Evolutionary conservation across 805 yeast genomes (phyloP).

Genomic region (Candida piceae): DNA sequence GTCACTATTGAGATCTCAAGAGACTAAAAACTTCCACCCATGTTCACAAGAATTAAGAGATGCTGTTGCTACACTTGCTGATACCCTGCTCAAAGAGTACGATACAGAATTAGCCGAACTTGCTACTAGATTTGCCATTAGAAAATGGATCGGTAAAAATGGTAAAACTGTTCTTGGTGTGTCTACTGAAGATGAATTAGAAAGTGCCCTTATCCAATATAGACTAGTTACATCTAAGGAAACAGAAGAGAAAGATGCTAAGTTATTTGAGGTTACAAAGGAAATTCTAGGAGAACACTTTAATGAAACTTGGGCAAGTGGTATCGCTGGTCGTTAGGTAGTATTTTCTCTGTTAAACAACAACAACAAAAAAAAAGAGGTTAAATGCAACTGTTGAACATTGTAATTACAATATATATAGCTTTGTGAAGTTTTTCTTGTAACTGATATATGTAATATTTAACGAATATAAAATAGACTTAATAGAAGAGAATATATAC

Average conservation of each 20-base stretch:
- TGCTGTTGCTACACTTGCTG: conserved; percentile 44
- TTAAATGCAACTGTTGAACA: too few relatives aligned
- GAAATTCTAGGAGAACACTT: conserved; percentile 45
- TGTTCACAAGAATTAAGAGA: conserved; percentile 54
- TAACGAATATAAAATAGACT: too few relatives aligned
- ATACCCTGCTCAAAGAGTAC: conserved; percentile 30
- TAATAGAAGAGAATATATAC: conserved; percentile 1
- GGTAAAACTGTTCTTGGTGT: conserved; percentile 79
- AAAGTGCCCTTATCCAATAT: conserved; percentile 55
- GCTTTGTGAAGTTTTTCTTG: too few relatives aligned
- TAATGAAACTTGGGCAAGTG: conserved; percentile 61
- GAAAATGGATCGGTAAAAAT: conserved; percentile 44
- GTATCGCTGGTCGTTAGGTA: conserved; percentile 17
- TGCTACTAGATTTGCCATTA: conserved; percentile 71
- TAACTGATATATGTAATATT: too few relatives aligned
- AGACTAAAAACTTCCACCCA: conserved; percentile 78
- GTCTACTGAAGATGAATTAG: conserved; percentile 57
- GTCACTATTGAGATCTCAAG: conserved; percentile 70
- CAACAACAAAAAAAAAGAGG: too few relatives aligned
- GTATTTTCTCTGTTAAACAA: too few relatives aligned
- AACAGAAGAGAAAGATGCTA: conserved; percentile 38
- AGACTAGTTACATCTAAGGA: conserved; percentile 38
- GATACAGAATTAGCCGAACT: conserved; percentile 72
- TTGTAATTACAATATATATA: too few relatives aligned
- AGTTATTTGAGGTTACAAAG: conserved; percentile 39